Conservation (phyloP, 1,284 basidiomycete genomes). For the Cryptococcus hybrid region DNA sequence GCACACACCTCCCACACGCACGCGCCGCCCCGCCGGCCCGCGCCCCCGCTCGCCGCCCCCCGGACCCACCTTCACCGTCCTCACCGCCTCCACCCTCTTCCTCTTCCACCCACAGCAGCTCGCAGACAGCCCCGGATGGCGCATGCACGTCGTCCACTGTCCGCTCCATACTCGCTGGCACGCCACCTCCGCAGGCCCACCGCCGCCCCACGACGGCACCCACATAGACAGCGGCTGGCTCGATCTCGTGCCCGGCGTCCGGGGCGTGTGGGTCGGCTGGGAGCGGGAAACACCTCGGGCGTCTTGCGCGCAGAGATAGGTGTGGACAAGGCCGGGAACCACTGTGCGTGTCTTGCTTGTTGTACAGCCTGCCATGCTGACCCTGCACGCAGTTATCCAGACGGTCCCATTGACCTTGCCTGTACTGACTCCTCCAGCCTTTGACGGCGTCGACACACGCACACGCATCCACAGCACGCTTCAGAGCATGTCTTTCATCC, state of each 20-base stretch:
- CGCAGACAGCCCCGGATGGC: slow-evolving; percentile 2
- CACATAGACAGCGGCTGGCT: slow-evolving; percentile 34
- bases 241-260: slow-evolving; percentile 25
- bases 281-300: slow-evolving; percentile 23
- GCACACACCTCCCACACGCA: too few species aligned
- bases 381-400: slow-evolving; percentile 17
- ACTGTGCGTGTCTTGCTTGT: slow-evolving; percentile 18
- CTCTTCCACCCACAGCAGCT: slow-evolving; percentile 35
- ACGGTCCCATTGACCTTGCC: slow-evolving; percentile 34
- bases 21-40: too few species aligned
- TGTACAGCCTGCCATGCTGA: not conserved
- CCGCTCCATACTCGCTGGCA: slow-evolving; percentile 20
- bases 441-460: not conserved
- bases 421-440: slow-evolving; percentile 2
- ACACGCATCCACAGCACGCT: not conserved
- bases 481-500: slow-evolving; percentile 19
- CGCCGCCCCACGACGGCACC: slow-evolving; percentile 4
- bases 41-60: too few species aligned
- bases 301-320: slow-evolving; percentile 35
- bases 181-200: slow-evolving; percentile 6
- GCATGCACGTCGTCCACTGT: slow-evolving; percentile 26
- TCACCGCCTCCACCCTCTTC: slow-evolving; percentile 23
- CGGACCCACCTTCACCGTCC: slow-evolving; percentile 31
- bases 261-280: slow-evolving; percentile 38
- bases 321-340: slow-evolving; percentile 19